phyloP scores from a whole-genome alignment of 2,329 filamentous ascomycete genomes.

The Paradendryphiella salina region DNA sequence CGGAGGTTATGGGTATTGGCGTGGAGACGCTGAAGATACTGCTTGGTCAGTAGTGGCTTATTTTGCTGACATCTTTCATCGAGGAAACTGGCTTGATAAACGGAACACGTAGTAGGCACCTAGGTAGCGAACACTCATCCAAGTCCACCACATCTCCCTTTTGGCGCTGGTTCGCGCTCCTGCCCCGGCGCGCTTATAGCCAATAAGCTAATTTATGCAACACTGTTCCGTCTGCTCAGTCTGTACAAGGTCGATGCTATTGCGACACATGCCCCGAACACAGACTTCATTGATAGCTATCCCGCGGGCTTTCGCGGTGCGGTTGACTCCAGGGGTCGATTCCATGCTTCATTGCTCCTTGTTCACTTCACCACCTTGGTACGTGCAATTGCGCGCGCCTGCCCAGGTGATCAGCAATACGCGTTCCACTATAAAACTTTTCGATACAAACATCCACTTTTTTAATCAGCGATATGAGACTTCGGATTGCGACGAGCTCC shows the following conservation, averaged over 20 bases:
- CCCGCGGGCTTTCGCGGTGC: conserved; percentile 61
- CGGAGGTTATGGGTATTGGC: conserved; percentile 70
- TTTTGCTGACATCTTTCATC: neutral
- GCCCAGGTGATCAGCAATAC: too few relatives aligned
- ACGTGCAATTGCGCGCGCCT: too few relatives aligned
- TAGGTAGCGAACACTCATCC: conserved; percentile 35
- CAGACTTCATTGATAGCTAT: conserved; percentile 65
- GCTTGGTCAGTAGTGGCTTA: conserved; percentile 41
- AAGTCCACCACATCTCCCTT: conserved; percentile 51
- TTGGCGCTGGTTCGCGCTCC: conserved; percentile 57
- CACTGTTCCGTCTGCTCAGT: conserved; percentile 55
- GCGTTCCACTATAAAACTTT: too few relatives aligned
- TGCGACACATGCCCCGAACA: conserved; percentile 58
- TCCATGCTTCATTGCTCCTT: too few relatives aligned
- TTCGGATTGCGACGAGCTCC: neutral
- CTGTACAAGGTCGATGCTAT: conserved; percentile 57
- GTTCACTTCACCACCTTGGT: too few relatives aligned
- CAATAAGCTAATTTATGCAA: conserved; percentile 54
- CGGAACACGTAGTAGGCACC: too few relatives aligned
- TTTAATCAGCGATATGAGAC: neutral
- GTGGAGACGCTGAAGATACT: conserved; percentile 74
- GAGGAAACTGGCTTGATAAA: too few relatives aligned
- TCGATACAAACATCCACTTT: too few relatives aligned
- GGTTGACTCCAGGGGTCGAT: conserved; percentile 53
- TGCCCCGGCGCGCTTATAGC: conserved; percentile 59